Conservation (phyloP, 2,329 filamentous ascomycete species). For the Arthroderma uncinatum region DNA sequence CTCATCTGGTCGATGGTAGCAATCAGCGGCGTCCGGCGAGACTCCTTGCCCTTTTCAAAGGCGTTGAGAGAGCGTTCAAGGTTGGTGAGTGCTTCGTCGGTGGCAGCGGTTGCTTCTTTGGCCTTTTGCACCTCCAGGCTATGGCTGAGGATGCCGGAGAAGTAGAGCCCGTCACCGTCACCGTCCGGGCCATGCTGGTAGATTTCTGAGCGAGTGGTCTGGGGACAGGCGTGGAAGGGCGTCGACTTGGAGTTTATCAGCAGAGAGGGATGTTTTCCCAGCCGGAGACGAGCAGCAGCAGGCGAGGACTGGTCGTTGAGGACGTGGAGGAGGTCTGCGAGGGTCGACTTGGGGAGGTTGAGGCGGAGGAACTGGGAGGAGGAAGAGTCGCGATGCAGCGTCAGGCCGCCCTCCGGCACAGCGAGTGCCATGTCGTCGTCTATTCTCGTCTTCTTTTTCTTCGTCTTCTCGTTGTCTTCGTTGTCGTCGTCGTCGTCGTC, state of each 20-base stretch:
- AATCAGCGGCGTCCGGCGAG: constrained; percentile 41
- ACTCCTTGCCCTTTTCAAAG: constrained; percentile 50
- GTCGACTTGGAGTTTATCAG: constrained; percentile 48
- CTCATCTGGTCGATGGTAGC: constrained; percentile 28
- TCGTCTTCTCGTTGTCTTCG: background rate
- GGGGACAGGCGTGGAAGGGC: constrained; percentile 42
- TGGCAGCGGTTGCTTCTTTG: constrained; percentile 44
- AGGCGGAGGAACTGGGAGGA: constrained; percentile 37
- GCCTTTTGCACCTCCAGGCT: constrained; percentile 45
- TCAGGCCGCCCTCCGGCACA: constrained; percentile 31
- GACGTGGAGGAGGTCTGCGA: constrained; percentile 37
- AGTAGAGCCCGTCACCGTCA: constrained; percentile 40
- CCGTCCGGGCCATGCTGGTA: constrained; percentile 37
- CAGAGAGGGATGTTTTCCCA: constrained; percentile 44
- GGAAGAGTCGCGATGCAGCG: constrained; percentile 27
- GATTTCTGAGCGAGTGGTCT: constrained; percentile 47
- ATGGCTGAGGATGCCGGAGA: constrained; percentile 48
- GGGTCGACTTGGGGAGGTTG: constrained; percentile 34
- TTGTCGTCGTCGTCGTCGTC: background rate
- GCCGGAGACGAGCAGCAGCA: constrained; percentile 32
- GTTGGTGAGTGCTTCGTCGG: constrained; percentile 49
- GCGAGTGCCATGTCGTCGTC: constrained; percentile 25
- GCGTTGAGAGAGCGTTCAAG: constrained; percentile 50
- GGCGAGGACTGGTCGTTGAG: constrained; percentile 27
- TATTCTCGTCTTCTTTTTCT: background rate